Conservation (phyloP, 768 basidiomycete genomes). For the Rhodotorula kratochvilovae region DNA sequence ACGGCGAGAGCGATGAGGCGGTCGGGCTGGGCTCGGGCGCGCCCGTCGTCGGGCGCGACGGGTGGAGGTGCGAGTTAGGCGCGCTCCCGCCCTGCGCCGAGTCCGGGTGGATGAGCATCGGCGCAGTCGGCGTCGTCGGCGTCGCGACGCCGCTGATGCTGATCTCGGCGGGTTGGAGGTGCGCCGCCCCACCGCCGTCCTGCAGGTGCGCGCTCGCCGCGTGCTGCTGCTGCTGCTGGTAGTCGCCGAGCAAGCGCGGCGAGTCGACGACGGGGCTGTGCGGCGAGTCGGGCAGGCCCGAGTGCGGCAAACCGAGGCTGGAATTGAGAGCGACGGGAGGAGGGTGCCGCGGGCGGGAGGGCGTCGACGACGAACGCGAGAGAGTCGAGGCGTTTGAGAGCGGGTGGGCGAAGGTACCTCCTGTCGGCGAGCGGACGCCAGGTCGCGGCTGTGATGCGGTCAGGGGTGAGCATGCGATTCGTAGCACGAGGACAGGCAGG, state of each 20-base stretch:
- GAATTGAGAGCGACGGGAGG: background rate
- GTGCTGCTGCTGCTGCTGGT: conserved; percentile 19
- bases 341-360: conserved; percentile 10
- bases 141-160: conserved; percentile 35
- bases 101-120: conserved; percentile 17
- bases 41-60: background rate
- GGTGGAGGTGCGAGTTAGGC: background rate
- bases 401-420: conserved; percentile 32
- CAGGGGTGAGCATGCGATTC: too few species aligned
- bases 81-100: background rate
- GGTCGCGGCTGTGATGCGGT: conserved; percentile 20
- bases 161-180: conserved; percentile 9
- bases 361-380: conserved; percentile 17
- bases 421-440: conserved; percentile 33
- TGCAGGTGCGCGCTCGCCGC: background rate
- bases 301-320: background rate
- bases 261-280: conserved; percentile 21
- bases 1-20: background rate
- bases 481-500: background rate
- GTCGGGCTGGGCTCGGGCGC: background rate
- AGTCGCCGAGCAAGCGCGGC: conserved; percentile 9
- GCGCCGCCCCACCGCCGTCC: background rate
- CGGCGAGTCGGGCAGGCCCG: conserved; percentile 23
- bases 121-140: conserved; percentile 36
- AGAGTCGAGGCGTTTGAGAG: conserved; percentile 34